Percentiles rank a stretch among this genome's conserved stretches.
phyloP scores from a whole-genome alignment of 768 basidiomycete genomes.

The Lactifluus hygrophoroides region DNA sequence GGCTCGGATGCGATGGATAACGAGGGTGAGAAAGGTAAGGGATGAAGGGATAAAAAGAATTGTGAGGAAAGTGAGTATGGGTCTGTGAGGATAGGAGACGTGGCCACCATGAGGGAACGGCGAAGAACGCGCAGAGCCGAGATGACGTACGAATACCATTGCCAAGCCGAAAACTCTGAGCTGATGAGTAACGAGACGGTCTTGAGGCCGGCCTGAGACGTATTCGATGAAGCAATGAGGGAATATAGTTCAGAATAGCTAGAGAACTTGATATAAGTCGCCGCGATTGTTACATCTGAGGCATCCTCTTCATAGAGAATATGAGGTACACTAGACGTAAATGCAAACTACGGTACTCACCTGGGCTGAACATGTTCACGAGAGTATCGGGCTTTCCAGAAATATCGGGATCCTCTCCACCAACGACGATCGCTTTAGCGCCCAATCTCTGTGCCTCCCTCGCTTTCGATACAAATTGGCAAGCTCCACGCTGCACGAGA shows the following conservation, averaged over 20 bases:
- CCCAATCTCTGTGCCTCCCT: constrained; percentile 46
- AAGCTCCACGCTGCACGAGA: constrained; percentile 80
- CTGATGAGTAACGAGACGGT: constrained; percentile 73
- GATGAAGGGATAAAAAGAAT: constrained; percentile 86
- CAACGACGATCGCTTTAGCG: constrained; percentile 86
- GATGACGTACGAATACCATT: constrained; percentile 78
- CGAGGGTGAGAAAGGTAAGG: constrained; percentile 80
- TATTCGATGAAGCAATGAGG: constrained; percentile 68
- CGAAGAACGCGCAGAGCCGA: constrained; percentile 2
- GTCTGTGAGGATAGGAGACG: constrained; percentile 40
- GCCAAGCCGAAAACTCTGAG: constrained; percentile 76
- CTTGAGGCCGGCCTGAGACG: constrained; percentile 66
- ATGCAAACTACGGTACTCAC: constrained; percentile 33
- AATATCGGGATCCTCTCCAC: constrained; percentile 62
- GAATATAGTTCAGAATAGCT: constrained; percentile 64
- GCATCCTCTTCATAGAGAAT: constrained; percentile 54
- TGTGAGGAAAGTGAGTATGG: constrained; percentile 77
- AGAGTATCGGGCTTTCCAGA: constrained; percentile 66
- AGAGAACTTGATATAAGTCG: constrained; percentile 81
- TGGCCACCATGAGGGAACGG: constrained; percentile 2
- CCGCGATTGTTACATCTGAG: constrained; percentile 73
- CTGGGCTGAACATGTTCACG: constrained; percentile 89
- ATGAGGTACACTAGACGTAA: neutral
- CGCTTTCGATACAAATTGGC: constrained; percentile 86
- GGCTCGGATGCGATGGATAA: constrained; percentile 81